These are phyloP conservation scores for Malassezia pachydermatis DNA, from an alignment of 1,284 basidiomycete species.

Conservation along the genomic window DNA sequence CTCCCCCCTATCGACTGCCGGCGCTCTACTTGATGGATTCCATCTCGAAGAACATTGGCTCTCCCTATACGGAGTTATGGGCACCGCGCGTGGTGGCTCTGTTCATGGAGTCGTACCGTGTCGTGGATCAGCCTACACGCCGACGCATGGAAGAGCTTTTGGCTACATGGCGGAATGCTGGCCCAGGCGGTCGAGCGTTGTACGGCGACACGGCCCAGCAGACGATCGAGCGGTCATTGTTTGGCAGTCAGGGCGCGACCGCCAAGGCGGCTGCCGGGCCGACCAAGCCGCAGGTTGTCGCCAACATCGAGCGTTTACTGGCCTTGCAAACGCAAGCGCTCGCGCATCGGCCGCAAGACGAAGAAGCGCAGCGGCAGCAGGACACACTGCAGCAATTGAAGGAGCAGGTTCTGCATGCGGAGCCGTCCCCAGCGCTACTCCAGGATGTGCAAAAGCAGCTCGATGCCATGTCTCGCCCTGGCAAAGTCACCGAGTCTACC, in stretches of 20 bases:
- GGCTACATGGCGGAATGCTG: slow-evolving; percentile 40
- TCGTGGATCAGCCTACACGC: slow-evolving; percentile 43
- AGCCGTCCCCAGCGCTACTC: slow-evolving; percentile 68
- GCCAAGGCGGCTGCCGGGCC: slow-evolving; percentile 11
- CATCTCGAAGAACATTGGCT: slow-evolving; percentile 53
- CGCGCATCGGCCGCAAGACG: slow-evolving; percentile 23
- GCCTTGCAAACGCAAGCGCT: slow-evolving; percentile 28
- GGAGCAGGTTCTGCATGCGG: slow-evolving; percentile 60
- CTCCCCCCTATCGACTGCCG: slow-evolving; percentile 78
- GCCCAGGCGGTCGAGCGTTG: slow-evolving; percentile 26
- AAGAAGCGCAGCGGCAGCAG: slow-evolving; percentile 22
- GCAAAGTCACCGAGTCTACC: not conserved
- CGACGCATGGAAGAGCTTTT: slow-evolving; percentile 44
- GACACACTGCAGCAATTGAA: slow-evolving; percentile 56
- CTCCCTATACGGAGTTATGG: slow-evolving; percentile 41
- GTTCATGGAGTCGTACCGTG: slow-evolving; percentile 42
- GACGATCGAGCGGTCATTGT: slow-evolving; percentile 37
- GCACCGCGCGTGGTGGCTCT: slow-evolving; percentile 33
- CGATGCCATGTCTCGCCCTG: slow-evolving; percentile 54
- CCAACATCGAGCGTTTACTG: slow-evolving; percentile 35
- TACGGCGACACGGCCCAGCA: slow-evolving; percentile 40
- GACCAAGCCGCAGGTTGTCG: slow-evolving; percentile 26
- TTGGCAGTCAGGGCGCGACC: slow-evolving; percentile 33
- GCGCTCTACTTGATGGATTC: slow-evolving; percentile 91
- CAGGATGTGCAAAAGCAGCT: slow-evolving; percentile 68